Percentiles rank a stretch among this genome's conserved stretches.
phyloP scores from a whole-genome alignment of 78 protist species.

The Tieghemostelium lacteum region DNA sequence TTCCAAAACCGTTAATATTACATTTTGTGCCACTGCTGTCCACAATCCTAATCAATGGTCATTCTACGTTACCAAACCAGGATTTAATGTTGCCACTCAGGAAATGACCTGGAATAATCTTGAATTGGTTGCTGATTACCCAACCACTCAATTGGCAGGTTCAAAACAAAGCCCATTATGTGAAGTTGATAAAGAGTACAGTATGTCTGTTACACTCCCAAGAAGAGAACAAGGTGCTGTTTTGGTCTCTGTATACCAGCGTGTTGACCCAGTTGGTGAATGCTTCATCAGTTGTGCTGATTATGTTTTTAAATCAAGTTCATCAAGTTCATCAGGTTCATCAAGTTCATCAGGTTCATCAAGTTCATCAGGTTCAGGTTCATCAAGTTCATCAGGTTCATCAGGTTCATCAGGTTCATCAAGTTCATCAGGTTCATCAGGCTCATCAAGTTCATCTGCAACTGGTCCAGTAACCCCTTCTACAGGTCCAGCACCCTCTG shows the following conservation, averaged over 20 bases:
- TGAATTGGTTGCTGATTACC: neutral
- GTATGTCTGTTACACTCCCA: slow-evolving; percentile 10
- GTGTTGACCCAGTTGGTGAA: slow-evolving; percentile 66
- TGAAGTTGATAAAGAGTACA: neutral
- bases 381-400: too few species aligned
- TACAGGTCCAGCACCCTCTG: too few species aligned
- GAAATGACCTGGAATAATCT: slow-evolving; percentile 38
- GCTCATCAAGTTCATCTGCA: too few species aligned
- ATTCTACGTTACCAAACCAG: slow-evolving; percentile 46
- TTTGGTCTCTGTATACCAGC: slow-evolving; percentile 28
- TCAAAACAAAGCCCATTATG: neutral
- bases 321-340: neutral
- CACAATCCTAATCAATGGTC: slow-evolving; percentile 50
- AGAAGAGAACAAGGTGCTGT: neutral
- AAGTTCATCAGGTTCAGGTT: too few species aligned
- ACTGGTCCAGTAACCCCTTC: too few species aligned
- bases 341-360: neutral
- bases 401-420: too few species aligned
- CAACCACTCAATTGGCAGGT: neutral
- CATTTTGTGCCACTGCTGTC: slow-evolving; percentile 68
- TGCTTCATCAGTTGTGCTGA: slow-evolving; percentile 42
- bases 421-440: too few species aligned
- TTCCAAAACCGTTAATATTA: too few species aligned
- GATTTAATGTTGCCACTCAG: neutral
- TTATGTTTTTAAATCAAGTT: neutral